Evolutionary conservation across 2,329 filamentous ascomycete species (phyloP), one percentile per base, ranked within the genome.

Genomic region (Talaromyces albobiverticillius): DNA sequence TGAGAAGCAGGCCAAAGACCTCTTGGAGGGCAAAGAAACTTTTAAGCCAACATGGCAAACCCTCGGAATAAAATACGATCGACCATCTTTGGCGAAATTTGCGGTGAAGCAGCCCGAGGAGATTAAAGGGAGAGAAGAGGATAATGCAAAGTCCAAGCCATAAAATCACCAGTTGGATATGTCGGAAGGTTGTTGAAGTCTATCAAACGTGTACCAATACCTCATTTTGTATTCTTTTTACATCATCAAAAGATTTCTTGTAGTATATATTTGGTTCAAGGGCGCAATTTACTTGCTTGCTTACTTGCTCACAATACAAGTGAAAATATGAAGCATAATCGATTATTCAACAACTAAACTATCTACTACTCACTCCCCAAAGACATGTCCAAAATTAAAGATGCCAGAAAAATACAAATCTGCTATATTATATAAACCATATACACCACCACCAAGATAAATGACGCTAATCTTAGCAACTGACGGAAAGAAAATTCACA

Each of bases 1-100:
- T 62, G 78, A 77, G 57, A 71, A 79, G 67, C 81, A 88, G 72
- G 89, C 88, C 16, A 77, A 82, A 73, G 76, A 79, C 62, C 65
- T 91, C 62, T 69, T 89, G 59, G 72, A 76, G 47, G 83, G 85
- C 18, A 78, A 82, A 68, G 75, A 80, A 62, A 76, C 76, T 59
- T 91, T 89, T 88, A 76, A 69, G 56, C 75, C 76, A 31, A 76
- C 75, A 16, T 78, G 76, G 75, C 67, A 75, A 64, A 66, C 67
- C 18, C 53, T 78, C 54, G 72, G 72, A 14, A 53, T 74, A 53
- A 70, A 68, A 56, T 71, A 70, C 58, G 64, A 70, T 52, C 64
- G 68, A 26, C 57, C 67, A 54, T 49, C 60, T 31, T 38, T 55
- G 23, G 45, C 36, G 3, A 49, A 47, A 23, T 47, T 55, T 22